phyloP scores from a whole-genome alignment of 2,329 filamentous ascomycete species.

The Xylariaceae sp. region DNA sequence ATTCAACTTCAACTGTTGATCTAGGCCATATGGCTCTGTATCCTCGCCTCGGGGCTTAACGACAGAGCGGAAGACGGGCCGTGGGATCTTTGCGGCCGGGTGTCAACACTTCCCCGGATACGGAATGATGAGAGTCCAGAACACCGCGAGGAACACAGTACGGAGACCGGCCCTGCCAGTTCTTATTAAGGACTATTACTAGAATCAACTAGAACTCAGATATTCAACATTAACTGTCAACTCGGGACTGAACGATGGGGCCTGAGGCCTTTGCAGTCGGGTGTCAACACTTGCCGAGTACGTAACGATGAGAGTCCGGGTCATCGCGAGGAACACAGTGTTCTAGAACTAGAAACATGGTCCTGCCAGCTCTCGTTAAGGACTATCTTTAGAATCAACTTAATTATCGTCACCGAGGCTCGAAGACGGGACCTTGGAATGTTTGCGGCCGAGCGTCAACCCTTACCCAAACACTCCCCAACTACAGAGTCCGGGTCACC shows the following conservation, averaged over 20 bases:
- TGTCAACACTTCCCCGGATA: neutral
- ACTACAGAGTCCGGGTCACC: no score
- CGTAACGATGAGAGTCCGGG: no score
- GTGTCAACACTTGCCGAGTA: neutral
- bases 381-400: neutral
- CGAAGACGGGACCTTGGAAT: neutral
- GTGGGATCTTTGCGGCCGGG: neutral
- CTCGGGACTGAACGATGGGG: neutral
- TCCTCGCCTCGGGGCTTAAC: neutral
- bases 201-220: neutral
- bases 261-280: neutral
- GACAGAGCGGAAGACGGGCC: neutral
- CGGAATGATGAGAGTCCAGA: no score
- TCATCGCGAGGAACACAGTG: no score
- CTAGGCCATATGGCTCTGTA: no score
- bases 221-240: neutral
- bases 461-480: no score
- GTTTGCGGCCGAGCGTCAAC: neutral
- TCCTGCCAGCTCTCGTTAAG: no score
- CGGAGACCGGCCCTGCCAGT: no score
- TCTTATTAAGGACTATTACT: no score
- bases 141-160: no score
- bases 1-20: neutral
- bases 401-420: neutral
- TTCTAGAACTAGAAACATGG: no score